Evolutionary conservation across 2,329 filamentous ascomycete genomes (phyloP), one percentile per base, ranked within the genome.

Genomic region (Tolypocladium pustulatum): DNA sequence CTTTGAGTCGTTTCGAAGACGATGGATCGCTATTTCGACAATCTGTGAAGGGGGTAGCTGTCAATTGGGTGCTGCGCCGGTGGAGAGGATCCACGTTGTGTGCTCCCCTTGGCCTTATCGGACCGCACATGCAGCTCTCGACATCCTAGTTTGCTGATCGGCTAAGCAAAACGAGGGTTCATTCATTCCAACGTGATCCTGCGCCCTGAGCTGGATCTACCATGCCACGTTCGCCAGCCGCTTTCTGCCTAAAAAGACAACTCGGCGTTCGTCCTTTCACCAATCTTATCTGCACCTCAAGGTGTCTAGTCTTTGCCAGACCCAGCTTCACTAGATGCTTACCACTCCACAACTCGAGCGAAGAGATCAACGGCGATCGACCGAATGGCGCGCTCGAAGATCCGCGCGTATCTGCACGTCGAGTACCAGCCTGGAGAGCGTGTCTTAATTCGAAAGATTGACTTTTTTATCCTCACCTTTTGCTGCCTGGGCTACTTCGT

Each of bases 381-480:
- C 20, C 55, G 20, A 13, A 60, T 56, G 54, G 61, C 17, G 49
- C 49, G 30, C 49, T 36, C 49, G 13, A 53, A 37, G 40, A 32
- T 73, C n/a, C 66, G 67, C 57, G 65, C 67, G 13, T 74, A 76
- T 58, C 61, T 76, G n/a, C 62, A 68, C 55, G 63, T 60, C 27
- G 64, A 71, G 17, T 71, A 74, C 51, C 66, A 68, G 32, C 72
- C 73, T 0, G 73, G 71, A 2, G 76, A 78, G 65, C 69, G 71
- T 37, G 74, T 73, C 60, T 69, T 85, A 36, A 71, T 86, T 7
- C 76, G 74, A 46, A 85, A 83, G 71, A 81, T 85, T 54, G 83
- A 86, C 66, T 85, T 85, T 64, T 86, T 85, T 70, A 85, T 86
- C 63, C 68, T 86, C 52, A 83, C 80, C 0, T 86, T 86, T 65